A percentile compares a stretch with the other conserved stretches of the same genome.
These are phyloP conservation scores for Pyrenophora tritici-repentis DNA, from an alignment of 2,329 filamentous ascomycete species.

Conservation along the genomic window DNA sequence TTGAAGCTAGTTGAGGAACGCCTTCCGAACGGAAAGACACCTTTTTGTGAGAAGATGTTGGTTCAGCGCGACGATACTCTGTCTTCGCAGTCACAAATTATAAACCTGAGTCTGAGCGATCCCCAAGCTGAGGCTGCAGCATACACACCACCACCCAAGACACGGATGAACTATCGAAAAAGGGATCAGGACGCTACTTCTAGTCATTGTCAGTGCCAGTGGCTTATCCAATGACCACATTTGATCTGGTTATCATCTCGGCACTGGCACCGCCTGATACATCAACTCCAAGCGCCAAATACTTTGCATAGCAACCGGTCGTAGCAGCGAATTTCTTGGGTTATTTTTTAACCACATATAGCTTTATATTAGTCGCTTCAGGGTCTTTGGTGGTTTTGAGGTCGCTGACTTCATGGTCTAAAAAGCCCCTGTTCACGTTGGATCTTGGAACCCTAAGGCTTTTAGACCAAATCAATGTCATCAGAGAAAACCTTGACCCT, in stretches of 20 bases:
- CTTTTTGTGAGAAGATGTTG: slow-evolving; percentile 29
- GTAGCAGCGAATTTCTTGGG: too few relatives aligned
- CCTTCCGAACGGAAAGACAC: slow-evolving; percentile 15
- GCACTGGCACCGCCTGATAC: too few relatives aligned
- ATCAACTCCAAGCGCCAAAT: too few relatives aligned
- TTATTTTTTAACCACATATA: too few relatives aligned
- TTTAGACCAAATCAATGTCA: too few relatives aligned
- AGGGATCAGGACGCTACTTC: slow-evolving; percentile 2
- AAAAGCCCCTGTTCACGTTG: too few relatives aligned
- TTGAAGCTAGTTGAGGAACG: slow-evolving; percentile 31
- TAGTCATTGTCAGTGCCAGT: slow-evolving; percentile 27
- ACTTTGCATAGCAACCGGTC: too few relatives aligned
- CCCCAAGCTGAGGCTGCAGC: slow-evolving; percentile 4
- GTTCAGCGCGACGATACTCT: slow-evolving; percentile 8
- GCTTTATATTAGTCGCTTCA: too few relatives aligned
- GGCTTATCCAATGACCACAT: slow-evolving; percentile 20
- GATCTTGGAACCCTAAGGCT: too few relatives aligned
- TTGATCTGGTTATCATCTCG: neutral
- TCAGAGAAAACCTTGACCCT: too few relatives aligned
- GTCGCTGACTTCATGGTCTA: too few relatives aligned
- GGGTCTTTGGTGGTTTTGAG: too few relatives aligned
- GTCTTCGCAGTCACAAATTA: neutral
- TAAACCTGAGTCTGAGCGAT: slow-evolving; percentile 10
- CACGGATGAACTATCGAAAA: neutral
- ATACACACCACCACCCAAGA: neutral